Evolutionary conservation across 257 asterid genomes (phyloP), one percentile per base, ranked within the genome.

Genomic region (Linderniella brevidens): DNA sequence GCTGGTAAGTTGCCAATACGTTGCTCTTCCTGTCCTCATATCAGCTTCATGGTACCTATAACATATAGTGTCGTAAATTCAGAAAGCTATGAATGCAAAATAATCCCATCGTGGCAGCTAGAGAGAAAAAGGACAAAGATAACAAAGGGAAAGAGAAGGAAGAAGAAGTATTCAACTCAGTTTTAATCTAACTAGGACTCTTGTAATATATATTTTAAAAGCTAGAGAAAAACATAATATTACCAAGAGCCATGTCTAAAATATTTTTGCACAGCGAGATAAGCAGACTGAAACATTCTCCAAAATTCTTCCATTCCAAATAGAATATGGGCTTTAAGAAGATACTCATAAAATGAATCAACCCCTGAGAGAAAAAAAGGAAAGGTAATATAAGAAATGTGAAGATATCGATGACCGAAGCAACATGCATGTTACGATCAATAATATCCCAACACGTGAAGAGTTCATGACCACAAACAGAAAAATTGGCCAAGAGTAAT

Each of bases 11-110:
- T 88, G 98, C 98, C 98, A 84, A 56, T 70, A 84, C 17, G 98
- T 88, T 54, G 98, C 85, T 65, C 68, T 65, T 64, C 98, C 98
- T 32, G 92, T 88, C 63, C 94, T 78, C 98, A 88, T 88, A 62
- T 88, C 98, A 49, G 98, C 93, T 67, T 88, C 98, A 64, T 88
- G 98, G 72, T 88, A 88, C 98, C 97, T 88, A 55, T n/a, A 57
- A 19, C 46, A 56, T 49, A n/a, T 15, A 9, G 15, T 13, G 15
- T 44, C 19, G 15, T 25, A 25, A 6, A 25, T 25, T 25, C 32
- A 39, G 13, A 1, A 3, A 39, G 13, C 43, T 2, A 13, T 11
- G 43, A 39, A 9, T 13, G n/a, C 43, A 39, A 39, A 39, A 9
- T 39, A 39, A 39, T 39, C 15, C 4, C 3, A 25, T 25, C 32